A percentile compares a stretch with the other conserved stretches of the same genome.
These are phyloP conservation scores for Pecoramyces ruminantium DNA, from an alignment of 192 early-diverging fungal species.

Conservation along the genomic window DNA sequence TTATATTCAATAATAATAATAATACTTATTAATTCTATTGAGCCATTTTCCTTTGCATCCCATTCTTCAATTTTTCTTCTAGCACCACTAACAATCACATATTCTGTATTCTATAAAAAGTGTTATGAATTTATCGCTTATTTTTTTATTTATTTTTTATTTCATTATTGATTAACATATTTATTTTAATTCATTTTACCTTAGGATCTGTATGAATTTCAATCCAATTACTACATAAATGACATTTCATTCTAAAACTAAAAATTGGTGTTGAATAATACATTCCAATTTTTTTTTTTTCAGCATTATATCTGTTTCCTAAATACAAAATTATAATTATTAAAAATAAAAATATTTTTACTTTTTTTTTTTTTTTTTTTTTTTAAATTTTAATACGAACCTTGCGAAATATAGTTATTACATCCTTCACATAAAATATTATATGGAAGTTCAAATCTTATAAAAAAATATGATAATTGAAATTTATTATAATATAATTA, in stretches of 20 bases:
- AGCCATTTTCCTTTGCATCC: conserved; percentile 43
- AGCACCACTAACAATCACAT: conserved; percentile 53
- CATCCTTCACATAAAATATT: conserved; percentile 82
- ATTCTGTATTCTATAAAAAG: conserved; percentile 46
- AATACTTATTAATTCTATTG: conserved; percentile 39
- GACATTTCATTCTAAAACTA: conserved; percentile 88
- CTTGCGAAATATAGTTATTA: conserved; percentile 40
- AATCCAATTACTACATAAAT: conserved; percentile 66
- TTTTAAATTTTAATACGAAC: too few species aligned
- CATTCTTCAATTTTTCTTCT: conserved; percentile 57
- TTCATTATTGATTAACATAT: too few species aligned
- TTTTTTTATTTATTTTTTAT: too few species aligned
- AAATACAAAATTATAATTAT: too few species aligned
- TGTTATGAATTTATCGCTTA: too few species aligned
- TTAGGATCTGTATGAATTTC: conserved; percentile 92
- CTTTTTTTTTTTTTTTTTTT: too few species aligned
- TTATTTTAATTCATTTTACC: conserved; percentile 15
- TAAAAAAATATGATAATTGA: neutral
- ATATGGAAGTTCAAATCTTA: conserved; percentile 75
- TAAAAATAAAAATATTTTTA: too few species aligned
- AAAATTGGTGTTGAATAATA: conserved; percentile 75
- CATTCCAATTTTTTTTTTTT: conserved; percentile 80
- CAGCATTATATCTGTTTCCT: conserved; percentile 88
- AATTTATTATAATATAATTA: too few species aligned
- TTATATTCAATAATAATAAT: too few species aligned